Conservation (phyloP, 1,284 basidiomycete genomes). For the Pseudozyma pruni region DNA sequence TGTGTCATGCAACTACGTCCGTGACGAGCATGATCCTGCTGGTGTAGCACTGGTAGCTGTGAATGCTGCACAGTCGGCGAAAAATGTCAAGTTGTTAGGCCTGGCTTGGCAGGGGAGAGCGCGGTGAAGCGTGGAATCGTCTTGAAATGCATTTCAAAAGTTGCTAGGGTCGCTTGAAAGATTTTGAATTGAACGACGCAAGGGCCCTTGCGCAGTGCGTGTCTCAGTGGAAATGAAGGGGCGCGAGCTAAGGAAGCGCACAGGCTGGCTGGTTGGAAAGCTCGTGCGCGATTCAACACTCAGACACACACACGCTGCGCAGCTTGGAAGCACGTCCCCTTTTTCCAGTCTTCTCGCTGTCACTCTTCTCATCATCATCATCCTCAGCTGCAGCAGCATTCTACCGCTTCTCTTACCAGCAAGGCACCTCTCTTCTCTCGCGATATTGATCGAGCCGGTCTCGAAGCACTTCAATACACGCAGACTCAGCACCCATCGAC, state of each 20-base stretch:
- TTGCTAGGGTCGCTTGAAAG: too few species aligned
- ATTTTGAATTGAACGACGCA: conserved; percentile 2
- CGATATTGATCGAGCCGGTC: neutral
- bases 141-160: neutral
- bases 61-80: too few species aligned
- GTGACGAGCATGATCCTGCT: too few species aligned
- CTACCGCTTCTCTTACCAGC: too few species aligned
- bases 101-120: too few species aligned
- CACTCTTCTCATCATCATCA: neutral
- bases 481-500: neutral
- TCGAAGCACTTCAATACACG: too few species aligned
- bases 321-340: neutral
- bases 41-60: too few species aligned
- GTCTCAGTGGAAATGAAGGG: conserved; percentile 4
- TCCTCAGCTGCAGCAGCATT: neutral
- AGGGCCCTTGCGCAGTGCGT: conserved; percentile 9
- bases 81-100: too few species aligned
- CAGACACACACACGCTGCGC: conserved; percentile 9
- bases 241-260: neutral
- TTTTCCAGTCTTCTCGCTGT: conserved; percentile 1
- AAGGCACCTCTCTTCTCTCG: neutral
- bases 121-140: too few species aligned
- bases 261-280: conserved; percentile 6
- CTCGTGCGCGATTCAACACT: conserved; percentile 44
- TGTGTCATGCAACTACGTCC: too few species aligned